A percentile compares a stretch with the other conserved stretches of the same genome.
Conservation (phyloP, 805 yeast genomes). For the Wickerhamomyces xylosicus region DNA sequence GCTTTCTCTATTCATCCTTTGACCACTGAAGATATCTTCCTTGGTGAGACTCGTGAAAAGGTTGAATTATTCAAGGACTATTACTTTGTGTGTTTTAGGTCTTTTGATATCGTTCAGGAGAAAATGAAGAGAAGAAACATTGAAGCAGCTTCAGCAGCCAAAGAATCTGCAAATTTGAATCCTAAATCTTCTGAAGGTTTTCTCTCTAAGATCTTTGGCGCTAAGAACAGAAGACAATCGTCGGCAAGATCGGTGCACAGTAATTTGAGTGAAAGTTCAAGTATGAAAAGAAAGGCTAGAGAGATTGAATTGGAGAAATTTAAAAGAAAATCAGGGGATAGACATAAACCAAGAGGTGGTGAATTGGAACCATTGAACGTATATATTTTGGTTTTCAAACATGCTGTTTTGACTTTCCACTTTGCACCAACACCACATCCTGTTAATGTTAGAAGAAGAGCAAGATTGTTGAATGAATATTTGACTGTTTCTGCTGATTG, state of each 20-base stretch:
- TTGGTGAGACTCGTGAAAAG: constrained; percentile 92
- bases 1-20: constrained; percentile 94
- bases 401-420: constrained; percentile 90
- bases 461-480: constrained; percentile 78
- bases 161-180: background rate
- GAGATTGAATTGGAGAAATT: constrained; percentile 25
- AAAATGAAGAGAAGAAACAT: constrained; percentile 36
- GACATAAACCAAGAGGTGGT: constrained; percentile 31
- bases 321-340: constrained; percentile 33
- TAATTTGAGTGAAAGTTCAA: constrained; percentile 14
- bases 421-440: constrained; percentile 95
- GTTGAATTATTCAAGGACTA: constrained; percentile 88
- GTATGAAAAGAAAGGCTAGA: constrained; percentile 20
- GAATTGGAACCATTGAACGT: constrained; percentile 85
- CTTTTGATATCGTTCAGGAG: constrained; percentile 74
- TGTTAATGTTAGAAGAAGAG: constrained; percentile 88
- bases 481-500: constrained; percentile 88
- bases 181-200: constrained; percentile 2
- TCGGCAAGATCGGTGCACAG: constrained; percentile 8
- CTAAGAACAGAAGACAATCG: constrained; percentile 8
- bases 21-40: constrained; percentile 88
- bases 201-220: constrained; percentile 7
- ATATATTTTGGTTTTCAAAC: constrained; percentile 83
- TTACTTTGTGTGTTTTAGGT: constrained; percentile 83
- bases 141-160: background rate